phyloP scores from a whole-genome alignment of 176 grass and related monocot genomes.

The Aegilops tauschii region DNA sequence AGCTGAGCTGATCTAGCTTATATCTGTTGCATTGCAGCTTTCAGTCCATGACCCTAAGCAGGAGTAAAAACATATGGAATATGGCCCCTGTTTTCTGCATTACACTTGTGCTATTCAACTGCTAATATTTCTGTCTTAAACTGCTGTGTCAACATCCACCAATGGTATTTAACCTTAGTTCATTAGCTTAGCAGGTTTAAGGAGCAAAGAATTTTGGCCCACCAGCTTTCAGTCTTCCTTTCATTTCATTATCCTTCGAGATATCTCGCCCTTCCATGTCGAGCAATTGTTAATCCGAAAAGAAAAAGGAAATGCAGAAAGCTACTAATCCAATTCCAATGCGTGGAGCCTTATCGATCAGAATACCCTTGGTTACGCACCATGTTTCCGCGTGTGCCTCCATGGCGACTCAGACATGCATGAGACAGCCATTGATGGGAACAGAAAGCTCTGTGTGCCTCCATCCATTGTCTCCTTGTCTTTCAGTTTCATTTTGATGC shows the following conservation, averaged over 20 bases:
- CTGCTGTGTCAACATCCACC: background rate
- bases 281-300: background rate
- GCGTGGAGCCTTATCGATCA: slow-evolving; percentile 16
- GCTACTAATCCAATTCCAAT: slow-evolving; percentile 3
- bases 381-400: slow-evolving; percentile 26
- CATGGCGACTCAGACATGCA: background rate
- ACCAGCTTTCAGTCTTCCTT: background rate
- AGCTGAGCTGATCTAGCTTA: background rate
- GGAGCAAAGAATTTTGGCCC: background rate
- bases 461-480: background rate
- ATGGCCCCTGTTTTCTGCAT: slow-evolving; percentile 38
- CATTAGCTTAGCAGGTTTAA: background rate
- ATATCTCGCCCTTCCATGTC: background rate
- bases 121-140: background rate
- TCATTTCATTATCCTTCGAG: background rate
- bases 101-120: slow-evolving; percentile 25
- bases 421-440: slow-evolving; percentile 46
- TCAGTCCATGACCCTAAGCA: background rate
- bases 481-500: background rate
- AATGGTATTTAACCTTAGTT: background rate
- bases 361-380: slow-evolving; percentile 25
- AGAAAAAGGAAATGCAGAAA: background rate
- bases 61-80: slow-evolving; percentile 26
- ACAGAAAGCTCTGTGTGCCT: slow-evolving; percentile 38
- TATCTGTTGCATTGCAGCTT: slow-evolving; percentile 1